These are phyloP conservation scores for Scheffersomyces illinoinensis DNA, from an alignment of 1,139 yeast species.

Conservation along the genomic window DNA sequence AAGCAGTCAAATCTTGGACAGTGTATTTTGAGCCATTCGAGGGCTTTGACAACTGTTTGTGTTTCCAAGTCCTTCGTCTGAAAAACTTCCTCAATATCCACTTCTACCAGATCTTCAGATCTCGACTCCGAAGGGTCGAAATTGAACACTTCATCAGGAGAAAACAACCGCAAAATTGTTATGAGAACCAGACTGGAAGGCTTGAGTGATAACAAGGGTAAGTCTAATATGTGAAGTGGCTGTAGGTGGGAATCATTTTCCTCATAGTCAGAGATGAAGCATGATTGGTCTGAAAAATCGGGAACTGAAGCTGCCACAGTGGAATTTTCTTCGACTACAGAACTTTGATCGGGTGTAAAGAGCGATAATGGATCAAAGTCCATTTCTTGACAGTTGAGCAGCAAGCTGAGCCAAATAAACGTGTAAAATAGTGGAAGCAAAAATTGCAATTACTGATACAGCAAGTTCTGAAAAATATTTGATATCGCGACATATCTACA, in stretches of 20 bases:
- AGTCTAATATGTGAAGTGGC: slow-evolving; percentile 62
- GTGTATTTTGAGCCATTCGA: slow-evolving; percentile 41
- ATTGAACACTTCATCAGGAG: slow-evolving; percentile 55
- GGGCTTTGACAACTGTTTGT: slow-evolving; percentile 21
- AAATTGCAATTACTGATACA: not conserved
- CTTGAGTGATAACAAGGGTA: slow-evolving; percentile 51
- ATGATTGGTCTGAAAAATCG: not conserved
- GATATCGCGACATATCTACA: not conserved
- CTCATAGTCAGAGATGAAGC: not conserved
- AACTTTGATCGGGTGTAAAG: slow-evolving; percentile 28
- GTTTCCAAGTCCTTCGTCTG: slow-evolving; percentile 24
- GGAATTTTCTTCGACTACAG: slow-evolving; percentile 4
- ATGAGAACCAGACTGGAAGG: slow-evolving; percentile 54
- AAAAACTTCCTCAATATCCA: slow-evolving; percentile 19
- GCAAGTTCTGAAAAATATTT: not conserved
- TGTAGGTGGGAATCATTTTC: slow-evolving; percentile 21
- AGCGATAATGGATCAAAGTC: slow-evolving; percentile 48
- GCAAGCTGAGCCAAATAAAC: not conserved
- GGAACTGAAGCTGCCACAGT: not conserved
- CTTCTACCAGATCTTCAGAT: slow-evolving; percentile 12
- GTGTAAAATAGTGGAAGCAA: not conserved
- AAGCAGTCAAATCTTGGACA: slow-evolving; percentile 35
- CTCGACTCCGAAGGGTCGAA: slow-evolving; percentile 36
- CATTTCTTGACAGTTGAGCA: slow-evolving; percentile 10
- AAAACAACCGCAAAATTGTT: slow-evolving; percentile 48